Evolutionary conservation across 164 flowering plant genomes (phyloP).

Genomic region (Vitis labrusca): DNA sequence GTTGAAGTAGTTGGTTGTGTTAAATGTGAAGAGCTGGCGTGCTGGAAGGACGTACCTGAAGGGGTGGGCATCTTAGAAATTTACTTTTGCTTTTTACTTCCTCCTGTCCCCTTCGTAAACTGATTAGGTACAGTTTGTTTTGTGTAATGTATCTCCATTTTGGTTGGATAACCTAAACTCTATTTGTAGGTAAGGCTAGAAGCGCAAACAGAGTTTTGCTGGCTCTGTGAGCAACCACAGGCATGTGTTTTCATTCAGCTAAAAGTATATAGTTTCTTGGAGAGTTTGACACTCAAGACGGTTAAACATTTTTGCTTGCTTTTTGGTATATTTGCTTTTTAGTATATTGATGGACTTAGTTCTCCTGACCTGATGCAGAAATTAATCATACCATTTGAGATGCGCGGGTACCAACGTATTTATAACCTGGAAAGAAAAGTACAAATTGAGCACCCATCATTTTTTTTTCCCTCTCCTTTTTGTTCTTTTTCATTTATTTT

Average conservation of each 20-base stretch:
- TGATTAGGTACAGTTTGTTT: neutral
- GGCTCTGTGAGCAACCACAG: slow-evolving; percentile 94
- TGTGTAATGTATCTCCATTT: neutral
- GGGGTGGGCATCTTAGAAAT: slow-evolving; percentile 46
- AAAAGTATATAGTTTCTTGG: too few species aligned
- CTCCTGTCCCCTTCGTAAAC: too few species aligned
- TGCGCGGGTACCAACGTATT: slow-evolving; percentile 87
- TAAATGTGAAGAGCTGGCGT: slow-evolving; percentile 63
- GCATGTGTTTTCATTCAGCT: slow-evolving; percentile 26
- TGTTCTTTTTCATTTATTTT: neutral
- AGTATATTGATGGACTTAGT: neutral
- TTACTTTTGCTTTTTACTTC: neutral
- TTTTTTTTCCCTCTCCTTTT: too few species aligned
- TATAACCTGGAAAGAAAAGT: slow-evolving; percentile 87
- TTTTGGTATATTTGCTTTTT: neutral
- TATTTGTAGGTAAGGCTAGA: slow-evolving; percentile 69
- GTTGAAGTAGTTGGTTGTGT: slow-evolving; percentile 88
- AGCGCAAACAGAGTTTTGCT: slow-evolving; percentile 81
- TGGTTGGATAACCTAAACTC: too few species aligned
- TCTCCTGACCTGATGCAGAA: slow-evolving; percentile 43
- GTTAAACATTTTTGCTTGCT: neutral
- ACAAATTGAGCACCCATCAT: neutral
- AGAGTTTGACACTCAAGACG: too few species aligned
- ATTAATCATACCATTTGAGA: slow-evolving; percentile 80
- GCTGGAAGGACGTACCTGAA: slow-evolving; percentile 76